Evolutionary conservation across 306 rosid genomes (phyloP), one percentile per base, ranked within the genome.

Genomic region (Prunus dulcis): DNA sequence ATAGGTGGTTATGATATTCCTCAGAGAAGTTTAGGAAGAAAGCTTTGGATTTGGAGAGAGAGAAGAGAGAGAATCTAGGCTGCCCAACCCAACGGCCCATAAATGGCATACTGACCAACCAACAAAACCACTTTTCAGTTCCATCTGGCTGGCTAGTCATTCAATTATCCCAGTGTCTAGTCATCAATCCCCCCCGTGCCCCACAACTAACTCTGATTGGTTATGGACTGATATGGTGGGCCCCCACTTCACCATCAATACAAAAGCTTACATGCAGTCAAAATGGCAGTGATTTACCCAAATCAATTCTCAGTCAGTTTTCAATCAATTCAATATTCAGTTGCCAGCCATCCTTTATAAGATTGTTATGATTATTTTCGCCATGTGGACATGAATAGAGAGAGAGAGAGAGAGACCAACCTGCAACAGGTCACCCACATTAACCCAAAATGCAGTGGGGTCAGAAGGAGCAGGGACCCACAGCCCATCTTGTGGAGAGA

Each of bases 391-490:
- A 38, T 51, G 50, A 53, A 38, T 6, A 34, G 22, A 2, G 2
- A 2, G 22, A 22, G 50, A 32, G 30, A 20, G 64, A 64, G 50
- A 34, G 14, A 47, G 17, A 69, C 72, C 70, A 61, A 90, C 98
- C 93, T 93, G 85, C 46, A 93, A 78, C 43, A 82, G 34, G 85
- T 93, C 98, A 55, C 98, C 96, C 53, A 93, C 93, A 57, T 93
- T 93, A 56, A 93, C 93, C 80, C 82, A 90, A 72, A 89, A 85
- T 20, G 96, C 87, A 1, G 80, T 64, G 51, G 96, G 94, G 81
- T 93, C 98, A 63, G 96, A 87, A 2, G 86, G 50, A 30, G 88
- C 90, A 1, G 98, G 88, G 91, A 89, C 73, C 96, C 98, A 93
- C 6, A 86, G 71, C 7, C 92, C 92, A 57, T 85, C 64, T 41